Base-by-base conservation (phyloP, 495 filamentous ascomycete species). In the Xylaria cubensis region DNA sequence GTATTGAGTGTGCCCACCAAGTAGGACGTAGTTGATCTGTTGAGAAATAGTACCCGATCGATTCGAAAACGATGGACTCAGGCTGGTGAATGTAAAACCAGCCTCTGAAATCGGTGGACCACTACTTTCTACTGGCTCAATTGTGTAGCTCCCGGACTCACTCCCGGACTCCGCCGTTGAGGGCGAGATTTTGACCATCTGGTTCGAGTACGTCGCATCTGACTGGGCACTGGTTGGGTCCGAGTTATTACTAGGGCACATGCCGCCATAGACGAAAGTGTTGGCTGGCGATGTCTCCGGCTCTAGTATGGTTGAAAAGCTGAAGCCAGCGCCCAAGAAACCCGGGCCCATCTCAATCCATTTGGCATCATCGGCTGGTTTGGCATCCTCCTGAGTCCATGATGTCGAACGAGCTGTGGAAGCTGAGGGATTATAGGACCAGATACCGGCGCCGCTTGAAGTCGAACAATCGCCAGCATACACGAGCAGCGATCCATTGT, bases 191-290 rank as follows among this genome's bases (percentile, higher is more conserved):
- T 82, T 84, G 59, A 92, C 80, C 92, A 95, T 92, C 12, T 83
- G 81, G 76, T 93, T 93, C 4, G 93, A 93, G 79, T 97, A 97
- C 48, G 88, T 86, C 0, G 92, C 93, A 0, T 85, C 77, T 17
- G 87, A 85, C 50, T 92, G 86, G 88, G 91, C 91, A 21, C 82
- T 79, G 8, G 82, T 78, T 5, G 74, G 72, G 13, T 83, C 82
- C 4, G 82, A 75, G 44, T 82, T 83, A 15, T 81, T 71, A 32
- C 80, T 84, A 0, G 93, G 92, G 76, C 94, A 97, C 94, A 97
- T 96, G 62, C 94, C 94, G 46, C 93, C 94, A 83, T 96, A 97
- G 63, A 91, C 77, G 76, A 92, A 97, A 44, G 93, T 82, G n/a
- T 74, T 83, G 39, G 76, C 84, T 67, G 73, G 79, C 74, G 74